Evolutionary conservation across 768 basidiomycete genomes (phyloP).

Genomic region (Termitomyces sp.): DNA sequence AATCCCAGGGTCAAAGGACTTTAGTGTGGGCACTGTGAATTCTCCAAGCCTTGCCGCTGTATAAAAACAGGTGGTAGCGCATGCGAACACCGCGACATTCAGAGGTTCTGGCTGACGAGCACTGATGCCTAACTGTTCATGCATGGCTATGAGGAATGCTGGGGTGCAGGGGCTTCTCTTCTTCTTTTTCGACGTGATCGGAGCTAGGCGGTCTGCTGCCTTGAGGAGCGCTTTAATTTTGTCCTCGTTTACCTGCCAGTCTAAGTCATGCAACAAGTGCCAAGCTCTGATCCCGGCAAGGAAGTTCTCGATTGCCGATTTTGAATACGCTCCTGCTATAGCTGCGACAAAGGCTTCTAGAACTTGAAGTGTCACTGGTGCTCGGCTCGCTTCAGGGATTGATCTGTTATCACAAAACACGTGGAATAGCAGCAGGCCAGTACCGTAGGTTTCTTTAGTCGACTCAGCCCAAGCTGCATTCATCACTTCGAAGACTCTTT

Average conservation of each 20-base stretch:
- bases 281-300: constrained; percentile 39
- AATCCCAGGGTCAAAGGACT: no score
- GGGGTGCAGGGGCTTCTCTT: background rate
- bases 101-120: no score
- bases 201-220: constrained; percentile 29
- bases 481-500: constrained; percentile 25
- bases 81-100: no score
- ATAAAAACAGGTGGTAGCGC: no score
- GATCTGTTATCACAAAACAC: constrained; percentile 34
- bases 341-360: constrained; percentile 14
- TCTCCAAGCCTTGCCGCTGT: no score
- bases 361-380: constrained; percentile 27
- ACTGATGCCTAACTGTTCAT: no score
- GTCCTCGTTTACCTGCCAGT: constrained; percentile 26
- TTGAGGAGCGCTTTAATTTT: constrained; percentile 28
- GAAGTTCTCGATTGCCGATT: constrained; percentile 35
- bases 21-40: no score
- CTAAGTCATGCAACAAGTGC: constrained; percentile 40
- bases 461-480: constrained; percentile 24
- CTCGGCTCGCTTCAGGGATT: constrained; percentile 30
- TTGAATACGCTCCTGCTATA: constrained; percentile 30
- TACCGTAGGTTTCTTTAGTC: constrained; percentile 35
- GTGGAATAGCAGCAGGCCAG: constrained; percentile 37
- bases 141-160: no score
- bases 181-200: constrained; percentile 2